phyloP scores from a whole-genome alignment of 345 rosid genomes.

The Citrus mangshanensis region DNA sequence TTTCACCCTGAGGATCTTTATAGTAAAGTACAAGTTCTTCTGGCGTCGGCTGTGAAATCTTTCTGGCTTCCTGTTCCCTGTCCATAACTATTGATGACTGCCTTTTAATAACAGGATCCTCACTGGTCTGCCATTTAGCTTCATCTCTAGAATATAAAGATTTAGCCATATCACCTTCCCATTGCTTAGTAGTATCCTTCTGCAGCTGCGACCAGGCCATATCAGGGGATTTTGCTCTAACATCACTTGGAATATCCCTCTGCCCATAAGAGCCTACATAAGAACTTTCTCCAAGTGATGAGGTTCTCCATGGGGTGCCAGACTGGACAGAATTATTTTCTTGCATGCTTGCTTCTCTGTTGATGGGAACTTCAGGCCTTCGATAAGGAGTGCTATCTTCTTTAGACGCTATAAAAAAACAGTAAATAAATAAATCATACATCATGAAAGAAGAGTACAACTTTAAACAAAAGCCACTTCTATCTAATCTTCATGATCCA shows the following conservation, averaged over 20 bases:
- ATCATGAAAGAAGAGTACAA: not conserved
- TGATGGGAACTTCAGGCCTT: slow-evolving; percentile 41
- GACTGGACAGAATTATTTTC: slow-evolving; percentile 41
- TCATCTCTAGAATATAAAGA: slow-evolving; percentile 52
- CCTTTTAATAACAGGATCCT: slow-evolving; percentile 55
- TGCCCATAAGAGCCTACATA: slow-evolving; percentile 37
- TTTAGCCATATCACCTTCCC: slow-evolving; percentile 40
- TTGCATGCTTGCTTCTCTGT: slow-evolving; percentile 40
- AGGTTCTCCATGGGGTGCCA: slow-evolving; percentile 50
- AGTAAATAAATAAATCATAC: slow-evolving; percentile 8
- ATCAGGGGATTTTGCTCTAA: slow-evolving; percentile 41
- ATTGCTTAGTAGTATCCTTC: slow-evolving; percentile 44
- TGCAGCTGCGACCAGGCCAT: slow-evolving; percentile 44
- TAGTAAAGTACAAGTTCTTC: slow-evolving; percentile 75
- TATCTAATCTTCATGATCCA: not conserved
- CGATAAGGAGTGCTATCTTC: slow-evolving; percentile 43
- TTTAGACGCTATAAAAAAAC: slow-evolving; percentile 44
- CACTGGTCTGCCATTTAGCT: slow-evolving; percentile 47
- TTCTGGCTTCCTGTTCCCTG: slow-evolving; percentile 71
- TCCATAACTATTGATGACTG: slow-evolving; percentile 59
- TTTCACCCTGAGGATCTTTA: slow-evolving; percentile 92
- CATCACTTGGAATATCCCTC: slow-evolving; percentile 50
- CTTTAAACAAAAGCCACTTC: not conserved
- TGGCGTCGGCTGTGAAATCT: slow-evolving; percentile 53
- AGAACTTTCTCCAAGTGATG: slow-evolving; percentile 47